Evolutionary conservation across 768 basidiomycete species (phyloP).

Genomic region (Rhodotorula paludigena): DNA sequence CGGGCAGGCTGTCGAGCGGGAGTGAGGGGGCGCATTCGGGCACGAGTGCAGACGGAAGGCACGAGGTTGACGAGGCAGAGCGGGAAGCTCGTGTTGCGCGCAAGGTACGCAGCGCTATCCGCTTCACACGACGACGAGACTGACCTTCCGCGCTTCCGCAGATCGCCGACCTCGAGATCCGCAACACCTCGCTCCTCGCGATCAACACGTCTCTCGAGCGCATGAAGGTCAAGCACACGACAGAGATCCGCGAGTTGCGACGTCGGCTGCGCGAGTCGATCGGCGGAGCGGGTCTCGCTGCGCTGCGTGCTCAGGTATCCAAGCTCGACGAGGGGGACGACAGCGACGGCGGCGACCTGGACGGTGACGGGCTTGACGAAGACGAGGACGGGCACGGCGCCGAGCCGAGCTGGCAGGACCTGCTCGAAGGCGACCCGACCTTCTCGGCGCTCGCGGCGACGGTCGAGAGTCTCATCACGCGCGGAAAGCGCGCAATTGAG

Average conservation of each 20-base stretch:
- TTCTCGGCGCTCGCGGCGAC: slow-evolving; percentile 64
- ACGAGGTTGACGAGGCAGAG: slow-evolving; percentile 22
- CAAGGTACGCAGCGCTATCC: slow-evolving; percentile 25
- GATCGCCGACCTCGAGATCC: slow-evolving; percentile 90
- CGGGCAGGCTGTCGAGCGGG: background rate
- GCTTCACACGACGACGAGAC: too few species aligned
- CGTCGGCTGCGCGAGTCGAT: slow-evolving; percentile 66
- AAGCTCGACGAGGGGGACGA: slow-evolving; percentile 51
- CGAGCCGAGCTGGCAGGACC: slow-evolving; percentile 51
- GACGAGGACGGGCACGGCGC: slow-evolving; percentile 45
- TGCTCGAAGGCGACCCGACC: slow-evolving; percentile 47
- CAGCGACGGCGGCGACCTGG: slow-evolving; percentile 49
- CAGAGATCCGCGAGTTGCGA: slow-evolving; percentile 77
- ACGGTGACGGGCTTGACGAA: background rate
- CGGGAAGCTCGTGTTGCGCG: slow-evolving; percentile 36
- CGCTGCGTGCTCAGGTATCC: slow-evolving; percentile 64
- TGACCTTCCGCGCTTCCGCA: slow-evolving; percentile 44
- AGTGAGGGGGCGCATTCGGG: background rate
- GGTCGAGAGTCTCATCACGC: slow-evolving; percentile 60
- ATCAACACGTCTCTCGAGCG: slow-evolving; percentile 80
- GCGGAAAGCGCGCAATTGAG: slow-evolving; percentile 48
- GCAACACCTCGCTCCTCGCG: slow-evolving; percentile 74
- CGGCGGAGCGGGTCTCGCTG: slow-evolving; percentile 57
- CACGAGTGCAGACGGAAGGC: background rate
- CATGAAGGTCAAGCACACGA: slow-evolving; percentile 70